Percentiles rank a stretch among this genome's conserved stretches.
Conservation (phyloP, 2,329 filamentous ascomycete genomes). For the Fusarium abutilonis region DNA sequence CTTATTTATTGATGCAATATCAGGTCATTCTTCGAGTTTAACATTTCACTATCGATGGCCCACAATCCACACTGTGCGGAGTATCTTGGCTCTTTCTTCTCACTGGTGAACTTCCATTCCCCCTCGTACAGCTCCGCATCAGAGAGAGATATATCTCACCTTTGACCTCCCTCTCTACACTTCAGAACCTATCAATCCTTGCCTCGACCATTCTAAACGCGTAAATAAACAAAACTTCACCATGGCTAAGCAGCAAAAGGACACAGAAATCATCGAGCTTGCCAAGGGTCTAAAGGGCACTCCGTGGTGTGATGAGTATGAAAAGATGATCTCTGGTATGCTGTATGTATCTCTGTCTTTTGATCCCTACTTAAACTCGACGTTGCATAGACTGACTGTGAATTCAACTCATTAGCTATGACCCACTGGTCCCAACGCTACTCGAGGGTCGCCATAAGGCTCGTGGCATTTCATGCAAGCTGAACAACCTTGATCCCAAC, state of each 20-base stretch:
- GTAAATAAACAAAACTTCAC: background rate
- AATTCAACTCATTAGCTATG: conserved; percentile 27
- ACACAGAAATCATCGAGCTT: conserved; percentile 36
- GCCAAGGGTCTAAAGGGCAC: conserved; percentile 32
- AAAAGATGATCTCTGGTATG: conserved; percentile 46
- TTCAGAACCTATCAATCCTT: background rate
- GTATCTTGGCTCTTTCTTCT: background rate
- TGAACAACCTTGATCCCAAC: conserved; percentile 42
- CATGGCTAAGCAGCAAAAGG: conserved; percentile 38
- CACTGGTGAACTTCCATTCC: background rate
- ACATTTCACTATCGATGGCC: background rate
- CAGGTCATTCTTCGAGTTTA: too few species aligned
- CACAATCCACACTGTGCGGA: background rate
- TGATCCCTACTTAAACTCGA: background rate
- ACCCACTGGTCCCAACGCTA: conserved; percentile 28
- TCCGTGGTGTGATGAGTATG: conserved; percentile 43
- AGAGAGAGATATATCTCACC: background rate
- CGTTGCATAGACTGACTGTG: background rate
- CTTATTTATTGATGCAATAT: background rate
- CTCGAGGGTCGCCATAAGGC: conserved; percentile 39
- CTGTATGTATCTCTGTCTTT: conserved; percentile 15
- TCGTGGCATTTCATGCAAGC: conserved; percentile 35
- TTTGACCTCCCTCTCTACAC: background rate
- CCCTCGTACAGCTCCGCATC: too few species aligned
- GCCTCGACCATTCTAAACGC: background rate